Conservation (phyloP, 345 rosid genomes). For the Raphanus raphanistrum region DNA sequence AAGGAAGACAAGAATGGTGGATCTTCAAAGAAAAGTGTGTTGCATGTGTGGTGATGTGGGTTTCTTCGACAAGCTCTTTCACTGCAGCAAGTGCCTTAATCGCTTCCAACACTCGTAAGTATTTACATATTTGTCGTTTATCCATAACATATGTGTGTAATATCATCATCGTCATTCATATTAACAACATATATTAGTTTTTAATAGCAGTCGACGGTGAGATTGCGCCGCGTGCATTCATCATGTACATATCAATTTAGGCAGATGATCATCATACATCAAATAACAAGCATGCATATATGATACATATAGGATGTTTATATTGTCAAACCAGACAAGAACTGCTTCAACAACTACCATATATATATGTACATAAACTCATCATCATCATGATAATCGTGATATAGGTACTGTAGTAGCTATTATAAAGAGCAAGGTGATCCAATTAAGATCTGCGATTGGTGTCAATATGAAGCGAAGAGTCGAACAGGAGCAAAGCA, state of each 20-base stretch:
- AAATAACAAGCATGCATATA: conserved; percentile 29
- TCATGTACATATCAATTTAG: conserved; percentile 8
- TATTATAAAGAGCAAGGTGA: conserved; percentile 66
- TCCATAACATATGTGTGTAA: neutral
- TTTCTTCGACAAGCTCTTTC: conserved; percentile 92
- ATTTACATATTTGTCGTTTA: neutral
- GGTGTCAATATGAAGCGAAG: conserved; percentile 79
- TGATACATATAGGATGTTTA: neutral
- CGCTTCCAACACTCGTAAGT: conserved; percentile 95
- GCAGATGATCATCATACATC: conserved; percentile 26
- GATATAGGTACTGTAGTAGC: conserved; percentile 83
- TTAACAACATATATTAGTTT: neutral
- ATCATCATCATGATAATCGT: conserved; percentile 14
- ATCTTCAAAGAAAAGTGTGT: conserved; percentile 69
- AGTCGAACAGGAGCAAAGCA: conserved; percentile 41
- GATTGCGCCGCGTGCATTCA: conserved; percentile 36
- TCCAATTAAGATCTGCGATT: conserved; percentile 73
- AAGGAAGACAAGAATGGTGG: conserved; percentile 59
- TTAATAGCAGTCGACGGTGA: conserved; percentile 9
- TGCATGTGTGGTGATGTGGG: conserved; percentile 99
- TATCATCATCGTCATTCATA: conserved; percentile 8
- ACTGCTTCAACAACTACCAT: conserved; percentile 23
- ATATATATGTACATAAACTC: conserved; percentile 9
- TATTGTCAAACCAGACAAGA: conserved; percentile 19
- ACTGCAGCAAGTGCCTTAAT: conserved; percentile 78